Evolutionary conservation across 2,329 filamentous ascomycete species (phyloP).

Genomic region (Incumbomyces delicatus): DNA sequence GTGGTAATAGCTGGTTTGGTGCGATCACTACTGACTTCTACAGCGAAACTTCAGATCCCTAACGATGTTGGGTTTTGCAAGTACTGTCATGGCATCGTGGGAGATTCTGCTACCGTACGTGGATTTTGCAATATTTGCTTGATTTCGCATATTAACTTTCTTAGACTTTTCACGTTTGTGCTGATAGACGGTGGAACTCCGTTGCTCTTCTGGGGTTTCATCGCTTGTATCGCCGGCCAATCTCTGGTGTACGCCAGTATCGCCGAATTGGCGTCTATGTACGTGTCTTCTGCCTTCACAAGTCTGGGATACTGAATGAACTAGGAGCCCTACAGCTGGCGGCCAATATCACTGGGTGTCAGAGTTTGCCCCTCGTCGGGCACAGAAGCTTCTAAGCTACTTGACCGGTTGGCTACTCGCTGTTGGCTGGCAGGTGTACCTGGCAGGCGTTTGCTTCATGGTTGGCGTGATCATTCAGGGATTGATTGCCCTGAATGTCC

Average conservation of each 20-base stretch:
- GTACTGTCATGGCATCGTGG: conserved; percentile 33
- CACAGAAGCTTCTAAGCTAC: conserved; percentile 6
- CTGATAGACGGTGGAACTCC: conserved; percentile 13
- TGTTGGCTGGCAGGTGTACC: conserved; percentile 21
- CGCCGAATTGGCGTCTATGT: conserved; percentile 23
- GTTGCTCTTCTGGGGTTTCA: conserved; percentile 25
- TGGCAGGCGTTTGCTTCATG: conserved; percentile 25
- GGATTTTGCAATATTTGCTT: neutral
- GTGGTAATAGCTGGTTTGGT: too few relatives aligned
- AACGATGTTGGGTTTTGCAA: conserved; percentile 34
- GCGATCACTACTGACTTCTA: too few relatives aligned
- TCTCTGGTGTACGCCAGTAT: conserved; percentile 19
- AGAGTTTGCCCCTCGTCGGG: conserved; percentile 17
- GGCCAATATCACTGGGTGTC: conserved; percentile 31
- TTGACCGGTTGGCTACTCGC: conserved; percentile 29
- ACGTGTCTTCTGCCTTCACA: too few relatives aligned
- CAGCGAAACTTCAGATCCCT: conserved; percentile 35
- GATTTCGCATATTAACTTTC: too few relatives aligned
- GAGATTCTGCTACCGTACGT: conserved; percentile 30
- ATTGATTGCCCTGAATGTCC: conserved; percentile 32
- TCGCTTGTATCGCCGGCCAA: conserved; percentile 32
- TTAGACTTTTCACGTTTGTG: conserved; percentile 1
- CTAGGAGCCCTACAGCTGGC: conserved; percentile 25
- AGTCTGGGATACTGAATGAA: too few relatives aligned
- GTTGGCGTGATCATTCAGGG: conserved; percentile 36